phyloP scores from a whole-genome alignment of 2,329 filamentous ascomycete species.

The Truncatella angustata region DNA sequence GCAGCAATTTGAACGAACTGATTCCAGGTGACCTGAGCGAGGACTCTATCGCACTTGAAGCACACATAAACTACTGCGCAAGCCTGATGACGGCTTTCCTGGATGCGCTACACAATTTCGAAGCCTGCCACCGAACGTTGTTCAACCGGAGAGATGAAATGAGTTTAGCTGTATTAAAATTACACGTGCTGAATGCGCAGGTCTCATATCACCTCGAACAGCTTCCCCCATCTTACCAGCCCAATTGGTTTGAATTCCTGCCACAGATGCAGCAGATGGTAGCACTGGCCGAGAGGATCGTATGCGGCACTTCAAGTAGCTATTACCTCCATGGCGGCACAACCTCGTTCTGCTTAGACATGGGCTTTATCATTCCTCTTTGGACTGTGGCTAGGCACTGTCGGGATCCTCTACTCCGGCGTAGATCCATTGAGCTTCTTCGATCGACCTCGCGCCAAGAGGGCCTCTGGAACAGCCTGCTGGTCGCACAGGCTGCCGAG shows the following conservation, averaged over 20 bases:
- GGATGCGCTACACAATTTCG: neutral
- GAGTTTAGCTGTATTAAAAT: conserved; percentile 1
- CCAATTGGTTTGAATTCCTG: conserved; percentile 1
- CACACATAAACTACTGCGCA: neutral
- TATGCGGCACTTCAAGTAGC: neutral
- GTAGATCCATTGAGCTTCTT: conserved; percentile 6
- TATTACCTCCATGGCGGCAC: neutral
- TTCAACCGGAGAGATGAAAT: conserved; percentile 3
- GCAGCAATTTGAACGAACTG: neutral
- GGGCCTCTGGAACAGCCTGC: conserved; percentile 9
- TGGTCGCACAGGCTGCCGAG: conserved; percentile 6
- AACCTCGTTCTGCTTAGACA: conserved; percentile 9
- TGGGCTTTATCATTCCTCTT: conserved; percentile 10
- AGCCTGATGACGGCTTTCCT: conserved; percentile 1
- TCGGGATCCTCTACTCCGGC: neutral
- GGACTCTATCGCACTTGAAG: neutral
- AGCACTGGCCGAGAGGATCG: neutral
- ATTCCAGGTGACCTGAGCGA: neutral
- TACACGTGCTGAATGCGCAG: conserved; percentile 3
- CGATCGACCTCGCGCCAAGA: conserved; percentile 9
- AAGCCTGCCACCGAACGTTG: neutral
- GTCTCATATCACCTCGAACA: conserved; percentile 7
- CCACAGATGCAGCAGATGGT: conserved; percentile 7
- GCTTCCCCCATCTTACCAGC: neutral
- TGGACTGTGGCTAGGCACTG: conserved; percentile 9